phyloP scores from a whole-genome alignment of 768 basidiomycete genomes.

The Obba rivulosa region DNA sequence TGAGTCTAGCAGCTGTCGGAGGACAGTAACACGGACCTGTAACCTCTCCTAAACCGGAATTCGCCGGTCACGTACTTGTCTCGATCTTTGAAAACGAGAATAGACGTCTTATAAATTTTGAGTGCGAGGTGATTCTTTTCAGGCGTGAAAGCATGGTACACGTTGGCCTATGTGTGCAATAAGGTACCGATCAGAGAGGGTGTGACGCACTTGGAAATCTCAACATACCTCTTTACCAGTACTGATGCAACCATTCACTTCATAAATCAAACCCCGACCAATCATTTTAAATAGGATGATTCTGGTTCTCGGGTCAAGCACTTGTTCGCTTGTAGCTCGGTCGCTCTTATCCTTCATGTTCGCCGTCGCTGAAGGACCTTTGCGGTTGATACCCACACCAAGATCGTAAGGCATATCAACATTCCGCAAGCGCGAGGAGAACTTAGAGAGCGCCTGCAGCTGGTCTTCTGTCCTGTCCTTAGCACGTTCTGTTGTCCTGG shows the following conservation, averaged over 20 bases:
- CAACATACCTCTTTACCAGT: slow-evolving; percentile 90
- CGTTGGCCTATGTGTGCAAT: slow-evolving; percentile 67
- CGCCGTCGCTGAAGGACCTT: slow-evolving; percentile 83
- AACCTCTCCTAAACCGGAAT: slow-evolving; percentile 89
- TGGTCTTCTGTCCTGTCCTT: slow-evolving; percentile 68
- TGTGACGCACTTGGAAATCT: neutral
- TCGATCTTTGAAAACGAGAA: slow-evolving; percentile 96
- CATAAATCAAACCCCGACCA: slow-evolving; percentile 78
- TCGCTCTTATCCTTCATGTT: slow-evolving; percentile 95
- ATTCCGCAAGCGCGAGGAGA: slow-evolving; percentile 65
- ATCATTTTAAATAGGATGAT: slow-evolving; percentile 96
- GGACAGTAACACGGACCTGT: slow-evolving; percentile 33
- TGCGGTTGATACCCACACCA: slow-evolving; percentile 80
- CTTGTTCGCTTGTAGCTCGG: slow-evolving; percentile 94
- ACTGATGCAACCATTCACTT: slow-evolving; percentile 94
- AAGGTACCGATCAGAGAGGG: neutral
- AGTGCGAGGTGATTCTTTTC: slow-evolving; percentile 68
- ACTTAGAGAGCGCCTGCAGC: slow-evolving; percentile 69
- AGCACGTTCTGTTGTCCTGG: slow-evolving; percentile 18
- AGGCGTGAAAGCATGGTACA: slow-evolving; percentile 80
- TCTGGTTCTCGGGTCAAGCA: slow-evolving; percentile 92
- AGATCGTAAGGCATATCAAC: slow-evolving; percentile 69
- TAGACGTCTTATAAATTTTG: slow-evolving; percentile 98
- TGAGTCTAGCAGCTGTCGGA: neutral
- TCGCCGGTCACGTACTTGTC: slow-evolving; percentile 96